These are phyloP conservation scores for Stachybotrys echinatus DNA, from an alignment of 2,329 filamentous ascomycete genomes.

Conservation along the genomic window DNA sequence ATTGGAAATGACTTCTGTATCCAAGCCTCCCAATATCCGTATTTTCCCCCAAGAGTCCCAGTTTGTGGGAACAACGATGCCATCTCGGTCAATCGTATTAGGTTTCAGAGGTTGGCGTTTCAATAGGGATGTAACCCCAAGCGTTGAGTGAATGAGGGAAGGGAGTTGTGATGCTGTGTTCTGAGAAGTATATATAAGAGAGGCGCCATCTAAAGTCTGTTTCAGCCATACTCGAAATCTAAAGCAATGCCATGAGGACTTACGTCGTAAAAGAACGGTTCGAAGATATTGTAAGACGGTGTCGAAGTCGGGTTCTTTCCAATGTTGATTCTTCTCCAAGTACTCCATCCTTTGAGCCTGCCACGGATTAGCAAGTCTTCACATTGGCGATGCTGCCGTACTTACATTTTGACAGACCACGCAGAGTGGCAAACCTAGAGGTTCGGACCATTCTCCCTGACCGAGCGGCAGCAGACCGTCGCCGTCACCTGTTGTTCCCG, in stretches of 20 bases:
- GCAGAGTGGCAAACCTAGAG: slow-evolving; percentile 77
- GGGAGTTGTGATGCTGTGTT: slow-evolving; percentile 73
- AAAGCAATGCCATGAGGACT: slow-evolving; percentile 22
- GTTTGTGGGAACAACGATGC: slow-evolving; percentile 89
- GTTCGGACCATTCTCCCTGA: slow-evolving; percentile 90
- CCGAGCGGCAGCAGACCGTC: slow-evolving; percentile 73
- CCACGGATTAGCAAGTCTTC: not conserved
- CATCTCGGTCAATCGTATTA: slow-evolving; percentile 89
- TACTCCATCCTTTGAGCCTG: slow-evolving; percentile 85
- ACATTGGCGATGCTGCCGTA: slow-evolving; percentile 3
- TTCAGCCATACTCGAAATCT: slow-evolving; percentile 12
- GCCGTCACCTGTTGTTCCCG: slow-evolving; percentile 48
- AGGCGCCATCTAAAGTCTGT: slow-evolving; percentile 61
- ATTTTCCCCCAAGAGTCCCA: slow-evolving; percentile 99
- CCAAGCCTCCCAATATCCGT: slow-evolving; percentile 84
- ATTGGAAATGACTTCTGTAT: slow-evolving; percentile 79
- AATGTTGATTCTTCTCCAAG: slow-evolving; percentile 82
- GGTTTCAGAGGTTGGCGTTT: slow-evolving; percentile 76
- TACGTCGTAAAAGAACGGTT: slow-evolving; percentile 82
- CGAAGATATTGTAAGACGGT: slow-evolving; percentile 90
- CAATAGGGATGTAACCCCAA: slow-evolving; percentile 79
- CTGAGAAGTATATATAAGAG: slow-evolving; percentile 78
- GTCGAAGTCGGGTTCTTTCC: slow-evolving; percentile 96
- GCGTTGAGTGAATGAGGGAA: slow-evolving; percentile 74
- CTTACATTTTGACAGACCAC: slow-evolving; percentile 93